Base-by-base conservation (phyloP, 371 early-diverging fungal species). In the Dichotomocladium elegans region DNA sequence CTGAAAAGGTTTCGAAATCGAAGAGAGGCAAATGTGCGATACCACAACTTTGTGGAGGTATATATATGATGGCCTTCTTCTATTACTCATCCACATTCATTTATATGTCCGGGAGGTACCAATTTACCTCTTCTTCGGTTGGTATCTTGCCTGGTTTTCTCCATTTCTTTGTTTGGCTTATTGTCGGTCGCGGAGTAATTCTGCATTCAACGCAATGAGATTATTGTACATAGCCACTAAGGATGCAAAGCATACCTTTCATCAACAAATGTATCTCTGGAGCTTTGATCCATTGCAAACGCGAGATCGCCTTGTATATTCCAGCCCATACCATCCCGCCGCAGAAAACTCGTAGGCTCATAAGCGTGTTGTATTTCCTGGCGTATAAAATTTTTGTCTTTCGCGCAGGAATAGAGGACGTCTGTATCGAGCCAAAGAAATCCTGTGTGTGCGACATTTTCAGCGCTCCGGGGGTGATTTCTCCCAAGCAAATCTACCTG, bases 351-450 rank as follows among this genome's bases (percentile, higher is more conserved):
- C 4, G 73, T 52, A 11, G 72, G 86, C 28, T 57, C 70, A 63
- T 77, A 80, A 0, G 77, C 79, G 40, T 47, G 70, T 31, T 55
- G 53, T 24, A 82, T 70, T 46, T 78, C 69, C 51, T 72, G 88
- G 47, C 71, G 76, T 51, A 73, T 77, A 55, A 91, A 86, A 53
- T 42, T 78, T 51, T 86, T 81, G 58, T 94, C 93, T 55, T 91
- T 93, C 4, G 90, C 86, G n/a, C 83, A 84, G 0, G 88, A 80
- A 64, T 87, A 84, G 3, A 94, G 35, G 0, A 78, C 82, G 54
- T 83, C 71, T 1, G 80, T 37, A 51, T 85, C 80, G 4, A 57
- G 60, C 92, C 93, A 94, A 15, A 84, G 58, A 49, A 93, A 82
- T 0, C 82, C 79, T 66, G 45, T n/a, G 9, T 14, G 25, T 29